Evolutionary conservation across 2,329 filamentous ascomycete species (phyloP), one percentile per base, ranked within the genome.

Genomic region (Alternaria ventricosa): DNA sequence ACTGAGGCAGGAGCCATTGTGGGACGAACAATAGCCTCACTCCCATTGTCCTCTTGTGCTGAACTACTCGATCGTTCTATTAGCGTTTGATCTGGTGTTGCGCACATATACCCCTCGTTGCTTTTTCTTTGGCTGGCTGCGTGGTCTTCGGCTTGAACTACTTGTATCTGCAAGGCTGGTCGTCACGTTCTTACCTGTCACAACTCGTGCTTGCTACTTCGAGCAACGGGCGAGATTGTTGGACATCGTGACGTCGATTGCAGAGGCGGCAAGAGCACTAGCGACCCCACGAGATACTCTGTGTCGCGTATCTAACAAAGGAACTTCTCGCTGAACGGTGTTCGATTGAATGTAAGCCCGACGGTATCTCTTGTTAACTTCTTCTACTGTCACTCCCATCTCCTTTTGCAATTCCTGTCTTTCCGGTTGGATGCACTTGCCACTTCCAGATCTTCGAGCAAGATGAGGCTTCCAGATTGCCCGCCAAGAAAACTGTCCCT

Each of bases 61-160:
- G 22, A 43, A 55, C 33, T 10, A 27, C 10, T 25, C 6, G 22
- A 27, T 12, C 11, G 45, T 18, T 54, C 20, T 11, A 18, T 43
- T 20, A 25, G 55, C 28, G 27, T 20, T 44, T 15, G 22, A 36
- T 43, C 51, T 41, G 22, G 36, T 55, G 36, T 20, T 28, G 22
- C 43, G 57, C 41, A 51, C 36, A 27, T 41, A 46, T 59, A 59
- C 57, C 57, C 57, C 47, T 59, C 49, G 47, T 54, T 59, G 27
- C 46, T 58, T 53, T 59, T 53, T 41, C 41, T 22, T 18, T 57
- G 55, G 44, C 25, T 44, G 53, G 12, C 46, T 33, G 15, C 5
- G 10, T 15, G 36, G 0, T 41, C n/a, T 41, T 41, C 36, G 36
- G 9, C n/a, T 41, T 41, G 11, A 18, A n/a, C 36, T 54, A 51